Evolutionary conservation across 768 basidiomycete species (phyloP).

Genomic region (Hebeloma cylindrosporum): DNA sequence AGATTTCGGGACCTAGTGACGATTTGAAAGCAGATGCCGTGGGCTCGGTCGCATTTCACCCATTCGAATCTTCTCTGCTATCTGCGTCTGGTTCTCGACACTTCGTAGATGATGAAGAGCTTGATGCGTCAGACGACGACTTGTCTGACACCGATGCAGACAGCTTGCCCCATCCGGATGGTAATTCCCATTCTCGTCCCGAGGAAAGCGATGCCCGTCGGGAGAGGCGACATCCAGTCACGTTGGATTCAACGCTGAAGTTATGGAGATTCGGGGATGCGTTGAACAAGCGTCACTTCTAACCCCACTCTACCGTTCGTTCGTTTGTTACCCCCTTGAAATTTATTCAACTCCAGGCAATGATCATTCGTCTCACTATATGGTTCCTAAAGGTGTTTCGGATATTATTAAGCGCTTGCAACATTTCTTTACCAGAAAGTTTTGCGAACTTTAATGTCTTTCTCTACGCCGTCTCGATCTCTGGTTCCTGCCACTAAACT

Average conservation of each 20-base stretch:
- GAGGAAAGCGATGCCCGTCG: constrained; percentile 9
- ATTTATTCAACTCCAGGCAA: too few species aligned
- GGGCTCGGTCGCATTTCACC: constrained; percentile 74
- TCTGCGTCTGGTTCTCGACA: constrained; percentile 81
- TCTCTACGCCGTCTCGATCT: too few species aligned
- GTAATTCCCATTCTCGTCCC: background rate
- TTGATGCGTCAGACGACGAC: constrained; percentile 25
- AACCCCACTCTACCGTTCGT: too few species aligned
- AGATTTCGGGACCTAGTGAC: background rate
- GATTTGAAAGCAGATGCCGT: constrained; percentile 56
- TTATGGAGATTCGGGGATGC: constrained; percentile 36
- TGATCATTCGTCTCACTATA: too few species aligned
- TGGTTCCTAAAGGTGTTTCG: too few species aligned
- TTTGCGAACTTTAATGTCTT: too few species aligned
- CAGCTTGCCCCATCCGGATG: background rate
- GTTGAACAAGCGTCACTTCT: too few species aligned
- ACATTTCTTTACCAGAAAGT: too few species aligned
- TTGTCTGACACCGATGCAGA: constrained; percentile 13
- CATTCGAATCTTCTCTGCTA: constrained; percentile 53
- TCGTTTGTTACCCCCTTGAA: too few species aligned
- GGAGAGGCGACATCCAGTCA: constrained; percentile 23
- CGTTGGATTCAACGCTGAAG: constrained; percentile 34
- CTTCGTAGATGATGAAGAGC: constrained; percentile 40
- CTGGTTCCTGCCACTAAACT: too few species aligned
- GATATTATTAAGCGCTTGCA: too few species aligned